phyloP scores from a whole-genome alignment of 139 green algal genomes.

The Coelastrella sp. region DNA sequence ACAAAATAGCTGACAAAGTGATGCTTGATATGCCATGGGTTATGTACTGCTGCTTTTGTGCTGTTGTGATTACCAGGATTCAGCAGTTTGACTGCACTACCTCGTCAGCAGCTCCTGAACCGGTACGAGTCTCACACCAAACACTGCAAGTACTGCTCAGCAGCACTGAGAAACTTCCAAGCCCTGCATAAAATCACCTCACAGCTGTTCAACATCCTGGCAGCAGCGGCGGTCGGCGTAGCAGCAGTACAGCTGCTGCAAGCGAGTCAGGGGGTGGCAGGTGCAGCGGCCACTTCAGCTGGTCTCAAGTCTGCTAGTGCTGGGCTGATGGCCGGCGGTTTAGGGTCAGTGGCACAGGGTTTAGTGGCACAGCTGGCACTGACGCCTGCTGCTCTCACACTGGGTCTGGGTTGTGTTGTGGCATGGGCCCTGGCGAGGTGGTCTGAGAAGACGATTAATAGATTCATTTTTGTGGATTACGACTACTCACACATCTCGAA shows the following conservation, averaged over 20 bases:
- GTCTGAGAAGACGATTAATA: not conserved
- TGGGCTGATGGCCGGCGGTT: not conserved
- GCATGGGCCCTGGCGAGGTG: not conserved
- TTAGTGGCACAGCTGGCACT: not conserved
- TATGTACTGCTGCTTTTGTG: not conserved
- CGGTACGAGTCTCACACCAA: conserved; percentile 33
- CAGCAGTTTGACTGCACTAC: not conserved
- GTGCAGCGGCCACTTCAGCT: not conserved
- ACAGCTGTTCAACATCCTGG: not conserved
- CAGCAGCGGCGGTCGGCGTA: conserved; percentile 27
- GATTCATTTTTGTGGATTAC: not conserved
- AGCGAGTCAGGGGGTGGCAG: not conserved
- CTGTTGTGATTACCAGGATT: not conserved
- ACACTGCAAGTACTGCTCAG: conserved; percentile 29
- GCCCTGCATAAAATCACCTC: not conserved
- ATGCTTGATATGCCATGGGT: not conserved
- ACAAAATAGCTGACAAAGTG: not conserved
- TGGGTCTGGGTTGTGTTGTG: not conserved
- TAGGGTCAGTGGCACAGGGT: not conserved
- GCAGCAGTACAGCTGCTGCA: not conserved
- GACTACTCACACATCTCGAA: not conserved
- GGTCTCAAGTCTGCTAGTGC: not conserved
- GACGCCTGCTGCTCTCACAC: not conserved
- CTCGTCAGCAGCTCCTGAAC: conserved; percentile 1
- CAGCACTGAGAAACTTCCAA: not conserved